Base-by-base conservation (phyloP, 768 basidiomycete species). In the Clitopilus passeckerianus region DNA sequence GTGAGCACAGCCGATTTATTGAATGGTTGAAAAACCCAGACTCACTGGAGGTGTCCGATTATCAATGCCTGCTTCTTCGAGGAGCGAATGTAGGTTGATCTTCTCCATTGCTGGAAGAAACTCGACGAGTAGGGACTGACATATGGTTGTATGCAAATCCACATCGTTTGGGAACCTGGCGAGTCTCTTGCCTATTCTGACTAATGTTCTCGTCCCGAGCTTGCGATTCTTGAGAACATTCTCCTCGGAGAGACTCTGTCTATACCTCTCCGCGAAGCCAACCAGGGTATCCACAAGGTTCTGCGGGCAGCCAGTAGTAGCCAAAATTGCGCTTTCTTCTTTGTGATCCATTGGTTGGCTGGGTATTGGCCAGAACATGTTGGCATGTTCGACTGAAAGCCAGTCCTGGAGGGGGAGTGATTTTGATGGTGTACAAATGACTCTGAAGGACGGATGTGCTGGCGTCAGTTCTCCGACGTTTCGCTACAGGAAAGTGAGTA, bases 341-440 rank as follows among this genome's bases (percentile, higher is more conserved):
- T 67, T 62, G 14, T 59, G 62, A 27, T 76, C 74, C 86, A 89
- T 89, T 0, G 86, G 85, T 63, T 83, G 82, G 44, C 80, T 77
- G 7, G 83, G 79, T 14, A 89, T 67, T 9, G 85, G 69, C 68
- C 87, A 83, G 75, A 89, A 87, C 85, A 87, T 87, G 64, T 87
- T 87, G 23, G 83, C 80, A 65, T 87, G 83, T 65, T 89, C 86
- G 59, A 83, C 80, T 1, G 79, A 75, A 24, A 89, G 77, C 86
- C 86, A 89, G 65, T 87, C 86, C 64, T 83, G 83, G n/a, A 86
- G 71, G n/a, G 82, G 80, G 0, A 82, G 68, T 0, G 85, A 86
- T 65, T 84, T 86, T 37, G 85, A 86, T 6, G 86, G 82, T 0
- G 86, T 87, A 54, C 74, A 76, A 61, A 87, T 82, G 58, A 86